Evolutionary conservation across 257 asterid genomes (phyloP).

Genomic region (Echium plantagineum): DNA sequence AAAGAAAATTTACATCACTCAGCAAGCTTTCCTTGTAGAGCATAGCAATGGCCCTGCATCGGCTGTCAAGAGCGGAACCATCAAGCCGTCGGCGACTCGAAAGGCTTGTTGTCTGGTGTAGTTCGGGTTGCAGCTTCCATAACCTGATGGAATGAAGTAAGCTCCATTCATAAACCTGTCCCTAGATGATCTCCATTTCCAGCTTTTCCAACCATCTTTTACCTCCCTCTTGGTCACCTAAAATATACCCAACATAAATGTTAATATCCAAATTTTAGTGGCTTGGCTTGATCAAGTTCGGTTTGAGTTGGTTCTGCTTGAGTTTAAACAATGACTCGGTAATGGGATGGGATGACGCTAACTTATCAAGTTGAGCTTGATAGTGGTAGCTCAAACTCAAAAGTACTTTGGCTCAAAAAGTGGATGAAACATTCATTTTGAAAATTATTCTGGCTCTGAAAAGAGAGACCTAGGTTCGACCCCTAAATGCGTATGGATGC

Average conservation of each 20-base stretch:
- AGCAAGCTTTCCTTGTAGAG: conserved; percentile 28
- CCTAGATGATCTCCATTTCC: conserved; percentile 78
- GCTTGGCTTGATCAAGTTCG: no score
- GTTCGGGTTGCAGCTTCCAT: conserved; percentile 41
- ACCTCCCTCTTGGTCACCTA: conserved; percentile 71
- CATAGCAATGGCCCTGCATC: conserved; percentile 59
- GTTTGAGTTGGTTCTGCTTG: no score
- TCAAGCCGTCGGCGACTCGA: conserved; percentile 54
- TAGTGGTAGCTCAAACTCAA: no score
- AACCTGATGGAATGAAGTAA: conserved; percentile 61
- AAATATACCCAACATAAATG: neutral
- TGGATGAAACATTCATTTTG: no score
- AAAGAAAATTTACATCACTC: neutral
- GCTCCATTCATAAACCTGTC: conserved; percentile 74
- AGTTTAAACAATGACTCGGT: no score
- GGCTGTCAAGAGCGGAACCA: conserved; percentile 50
- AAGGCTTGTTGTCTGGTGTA: conserved; percentile 44
- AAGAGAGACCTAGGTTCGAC: no score
- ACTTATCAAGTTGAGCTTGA: no score
- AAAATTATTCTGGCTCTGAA: no score
- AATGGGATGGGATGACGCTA: no score
- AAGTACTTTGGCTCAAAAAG: no score
- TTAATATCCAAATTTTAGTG: no score
- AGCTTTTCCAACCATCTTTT: conserved; percentile 39
- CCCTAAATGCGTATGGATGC: no score